Percentiles rank a stretch among this genome's conserved stretches.
These are phyloP conservation scores for Melampsora larici-populina DNA, from an alignment of 1,284 basidiomycete species.

Conservation along the genomic window DNA sequence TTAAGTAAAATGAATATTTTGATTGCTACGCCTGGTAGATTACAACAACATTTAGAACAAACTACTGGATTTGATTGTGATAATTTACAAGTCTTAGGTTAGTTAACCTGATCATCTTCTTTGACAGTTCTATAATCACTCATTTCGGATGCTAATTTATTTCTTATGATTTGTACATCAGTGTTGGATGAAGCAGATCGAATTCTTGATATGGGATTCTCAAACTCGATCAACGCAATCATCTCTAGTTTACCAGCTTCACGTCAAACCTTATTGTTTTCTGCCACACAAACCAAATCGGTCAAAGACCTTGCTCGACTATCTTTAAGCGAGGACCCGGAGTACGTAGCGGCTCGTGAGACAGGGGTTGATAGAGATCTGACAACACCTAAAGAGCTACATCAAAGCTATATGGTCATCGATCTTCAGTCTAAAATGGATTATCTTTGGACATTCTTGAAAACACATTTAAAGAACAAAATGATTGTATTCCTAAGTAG, in stretches of 20 bases:
- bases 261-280: slow-evolving; percentile 91
- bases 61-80: slow-evolving; percentile 90
- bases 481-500: slow-evolving; percentile 89
- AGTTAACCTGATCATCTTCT: slow-evolving; percentile 50
- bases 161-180: slow-evolving; percentile 50
- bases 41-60: slow-evolving; percentile 97
- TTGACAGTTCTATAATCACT: slow-evolving; percentile 7
- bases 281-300: slow-evolving; percentile 90
- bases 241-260: slow-evolving; percentile 67
- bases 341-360: slow-evolving; percentile 62
- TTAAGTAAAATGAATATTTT: slow-evolving; percentile 93
- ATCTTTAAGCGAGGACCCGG: slow-evolving; percentile 72
- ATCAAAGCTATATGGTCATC: slow-evolving; percentile 86
- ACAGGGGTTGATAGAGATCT: slow-evolving; percentile 44
- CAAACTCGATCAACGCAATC: slow-evolving; percentile 81
- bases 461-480: slow-evolving; percentile 87
- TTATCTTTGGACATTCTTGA: slow-evolving; percentile 90
- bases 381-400: slow-evolving; percentile 67
- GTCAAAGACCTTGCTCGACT: slow-evolving; percentile 85
- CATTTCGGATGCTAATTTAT: slow-evolving; percentile 23
- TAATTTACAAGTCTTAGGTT: slow-evolving; percentile 84
- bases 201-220: slow-evolving; percentile 93
- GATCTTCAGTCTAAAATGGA: slow-evolving; percentile 84
- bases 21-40: slow-evolving; percentile 88
- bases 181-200: slow-evolving; percentile 96